Evolutionary conservation across 1,284 basidiomycete genomes (phyloP).

Genomic region (Rhodofomes roseus): DNA sequence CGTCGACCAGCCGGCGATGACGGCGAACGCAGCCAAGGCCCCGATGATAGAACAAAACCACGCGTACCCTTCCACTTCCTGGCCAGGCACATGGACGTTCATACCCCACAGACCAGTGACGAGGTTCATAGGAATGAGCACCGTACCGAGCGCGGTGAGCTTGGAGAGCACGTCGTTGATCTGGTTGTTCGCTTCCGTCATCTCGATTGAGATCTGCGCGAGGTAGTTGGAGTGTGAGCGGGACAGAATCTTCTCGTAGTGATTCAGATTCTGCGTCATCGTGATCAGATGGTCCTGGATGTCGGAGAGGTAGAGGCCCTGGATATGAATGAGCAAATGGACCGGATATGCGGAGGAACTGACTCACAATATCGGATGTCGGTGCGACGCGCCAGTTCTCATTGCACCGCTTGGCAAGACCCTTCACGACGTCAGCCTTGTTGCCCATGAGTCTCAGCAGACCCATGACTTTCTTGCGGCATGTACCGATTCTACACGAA

Average conservation of each 20-base stretch:
- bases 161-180: conserved; percentile 99
- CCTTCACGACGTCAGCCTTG: conserved; percentile 99
- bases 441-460: conserved; percentile 95
- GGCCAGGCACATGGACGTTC: conserved; percentile 91
- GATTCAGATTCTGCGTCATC: conserved; percentile 99
- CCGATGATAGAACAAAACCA: conserved; percentile 91
- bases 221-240: conserved; percentile 99
- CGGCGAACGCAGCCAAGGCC: conserved; percentile 71
- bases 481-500: conserved; percentile 82
- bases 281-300: conserved; percentile 99
- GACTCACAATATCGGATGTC: conserved; percentile 90
- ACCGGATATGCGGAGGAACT: neutral
- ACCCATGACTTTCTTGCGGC: conserved; percentile 99
- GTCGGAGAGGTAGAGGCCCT: conserved; percentile 94
- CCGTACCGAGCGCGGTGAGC: conserved; percentile 95
- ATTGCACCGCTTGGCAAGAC: conserved; percentile 96
- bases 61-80: conserved; percentile 54
- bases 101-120: conserved; percentile 91
- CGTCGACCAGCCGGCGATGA: conserved; percentile 80
- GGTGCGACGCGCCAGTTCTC: conserved; percentile 99
- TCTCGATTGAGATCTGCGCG: conserved; percentile 97
- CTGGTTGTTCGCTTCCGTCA: conserved; percentile 99
- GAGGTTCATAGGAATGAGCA: conserved; percentile 96
- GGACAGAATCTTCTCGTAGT: conserved; percentile 98
- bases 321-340: neutral